Base-by-base conservation (phyloP, 2,329 filamentous ascomycete genomes). In the Tolypocladium ovalisporum region DNA sequence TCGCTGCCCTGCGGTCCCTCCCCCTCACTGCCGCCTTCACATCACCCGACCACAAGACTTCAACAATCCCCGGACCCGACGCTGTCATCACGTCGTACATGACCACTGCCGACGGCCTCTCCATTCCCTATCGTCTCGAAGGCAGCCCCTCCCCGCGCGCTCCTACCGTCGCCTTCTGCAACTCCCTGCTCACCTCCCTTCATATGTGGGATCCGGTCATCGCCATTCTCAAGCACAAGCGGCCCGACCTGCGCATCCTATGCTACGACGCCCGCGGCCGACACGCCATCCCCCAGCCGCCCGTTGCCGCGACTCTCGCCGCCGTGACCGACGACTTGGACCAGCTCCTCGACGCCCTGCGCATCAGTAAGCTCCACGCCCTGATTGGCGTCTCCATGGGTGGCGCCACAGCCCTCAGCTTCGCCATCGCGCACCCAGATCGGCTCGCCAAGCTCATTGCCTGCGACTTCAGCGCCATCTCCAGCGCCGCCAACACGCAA, bases 191-290 rank as follows among this genome's bases (percentile, higher is more conserved):
- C 9, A 89, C 89, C 2, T 84, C 86, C 53, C 79, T 87, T 62
- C 78, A 82, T 68, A 94, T 96, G 81, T 96, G 90, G 90, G 87
- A 94, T 64, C 77, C 78, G 1, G 83, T 95, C 59, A 74, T 94
- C 1, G 73, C 75, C 1, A 73, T 82, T n/a, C 79, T 94, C 62
- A 79, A 79, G 54, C 69, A 73, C 0, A 66, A 81, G 40, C 82
- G 85, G 29, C 82, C 84, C 3, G 78, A 83, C 42, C 86, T 90
- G 69, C 85, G 88, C 55, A 79, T 95, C 62, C 75, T 96, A 1
- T 85, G 90, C 12, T 95, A 91, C 73, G 83, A 90, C 68, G 81
- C 83, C 2, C 89, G 90, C 55, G 90, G 90, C 7, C 83, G 89
- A 8, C 73, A 80, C 66, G 62, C 67, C 39, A 72, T 76, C 58